These are phyloP conservation scores for Calonectria hawksworthii DNA, from an alignment of 2,329 filamentous ascomycete genomes.

Conservation along the genomic window DNA sequence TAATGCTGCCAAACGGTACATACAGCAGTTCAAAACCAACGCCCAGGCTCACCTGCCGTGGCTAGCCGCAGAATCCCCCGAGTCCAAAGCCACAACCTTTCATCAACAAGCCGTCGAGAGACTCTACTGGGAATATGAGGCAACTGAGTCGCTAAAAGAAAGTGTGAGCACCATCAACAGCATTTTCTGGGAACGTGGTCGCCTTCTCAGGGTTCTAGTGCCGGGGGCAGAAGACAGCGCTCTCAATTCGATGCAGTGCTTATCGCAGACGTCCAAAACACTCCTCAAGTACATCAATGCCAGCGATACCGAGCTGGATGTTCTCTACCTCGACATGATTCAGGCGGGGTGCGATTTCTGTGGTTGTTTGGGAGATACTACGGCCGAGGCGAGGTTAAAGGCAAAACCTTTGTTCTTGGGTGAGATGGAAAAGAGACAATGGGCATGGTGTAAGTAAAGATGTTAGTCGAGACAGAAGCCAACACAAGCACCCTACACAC, in stretches of 20 bases:
- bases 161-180: conserved; percentile 19
- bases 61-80: background rate
- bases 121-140: background rate
- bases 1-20: background rate
- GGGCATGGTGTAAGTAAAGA: background rate
- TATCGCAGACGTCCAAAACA: background rate
- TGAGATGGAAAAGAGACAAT: background rate
- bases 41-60: background rate
- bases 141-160: conserved; percentile 7
- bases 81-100: background rate
- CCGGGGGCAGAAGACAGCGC: conserved; percentile 4
- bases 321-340: background rate
- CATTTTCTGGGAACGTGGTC: conserved; percentile 18
- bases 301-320: background rate
- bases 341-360: background rate
- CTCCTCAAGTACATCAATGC: background rate
- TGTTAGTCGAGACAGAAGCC: background rate
- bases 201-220: conserved; percentile 1
- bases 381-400: background rate
- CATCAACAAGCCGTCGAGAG: background rate
- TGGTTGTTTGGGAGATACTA: background rate
- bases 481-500: background rate
- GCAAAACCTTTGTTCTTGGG: background rate
- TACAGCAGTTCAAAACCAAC: background rate
- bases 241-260: background rate